Percentiles rank a stretch among this genome's conserved stretches.
Conservation (phyloP, 805 yeast species). For the Starmerella cellae region DNA sequence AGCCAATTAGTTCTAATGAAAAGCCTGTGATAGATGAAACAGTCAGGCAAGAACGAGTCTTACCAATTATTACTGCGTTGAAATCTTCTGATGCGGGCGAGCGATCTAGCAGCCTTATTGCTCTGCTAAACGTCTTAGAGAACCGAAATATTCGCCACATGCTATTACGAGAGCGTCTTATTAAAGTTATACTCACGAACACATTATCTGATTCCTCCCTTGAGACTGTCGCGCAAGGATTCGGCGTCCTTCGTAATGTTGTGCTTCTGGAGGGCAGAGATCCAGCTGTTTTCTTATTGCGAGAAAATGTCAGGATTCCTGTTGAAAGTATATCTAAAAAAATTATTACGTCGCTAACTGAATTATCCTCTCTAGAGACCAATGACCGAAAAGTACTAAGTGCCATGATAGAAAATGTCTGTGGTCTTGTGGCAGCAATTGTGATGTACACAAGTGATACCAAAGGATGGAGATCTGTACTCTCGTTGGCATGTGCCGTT, state of each 20-base stretch:
- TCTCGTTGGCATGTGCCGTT: background rate
- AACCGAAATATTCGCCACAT: slow-evolving; percentile 49
- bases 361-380: background rate
- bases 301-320: slow-evolving; percentile 41
- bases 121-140: slow-evolving; percentile 58
- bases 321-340: background rate
- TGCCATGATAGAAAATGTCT: slow-evolving; percentile 33
- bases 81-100: slow-evolving; percentile 55
- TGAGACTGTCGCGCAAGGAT: slow-evolving; percentile 68
- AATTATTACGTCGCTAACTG: background rate
- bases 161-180: slow-evolving; percentile 57
- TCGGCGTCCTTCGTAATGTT: slow-evolving; percentile 67
- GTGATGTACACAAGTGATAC: background rate
- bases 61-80: slow-evolving; percentile 56
- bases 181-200: slow-evolving; percentile 50
- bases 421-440: slow-evolving; percentile 43
- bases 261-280: slow-evolving; percentile 83
- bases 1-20: slow-evolving; percentile 15
- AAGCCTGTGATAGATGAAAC: slow-evolving; percentile 34
- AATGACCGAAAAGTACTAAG: background rate
- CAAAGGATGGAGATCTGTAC: background rate
- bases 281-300: slow-evolving; percentile 58
- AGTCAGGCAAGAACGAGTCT: slow-evolving; percentile 41
- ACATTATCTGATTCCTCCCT: slow-evolving; percentile 53
- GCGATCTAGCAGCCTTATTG: slow-evolving; percentile 60